Evolutionary conservation across 306 rosid genomes (phyloP), one percentile per base, ranked within the genome.

Genomic region (Quercus aquifolioides): DNA sequence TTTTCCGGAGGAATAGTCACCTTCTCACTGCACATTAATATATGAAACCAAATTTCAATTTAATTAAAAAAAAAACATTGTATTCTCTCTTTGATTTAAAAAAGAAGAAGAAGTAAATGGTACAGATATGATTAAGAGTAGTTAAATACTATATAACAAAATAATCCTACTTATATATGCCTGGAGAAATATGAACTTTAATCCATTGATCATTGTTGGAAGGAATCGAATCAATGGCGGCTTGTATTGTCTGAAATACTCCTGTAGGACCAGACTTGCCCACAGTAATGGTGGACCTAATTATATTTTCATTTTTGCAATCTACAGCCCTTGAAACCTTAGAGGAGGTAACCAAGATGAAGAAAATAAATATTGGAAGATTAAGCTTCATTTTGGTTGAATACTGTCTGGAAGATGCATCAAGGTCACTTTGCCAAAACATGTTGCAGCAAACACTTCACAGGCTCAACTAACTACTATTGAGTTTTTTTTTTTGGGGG

Each of bases 171-270:
- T 0, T 52, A 72, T 85, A 85, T 59, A 23, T 74, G 72, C 78
- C 92, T 2, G 75, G 65, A 31, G 30, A 69, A 9, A 87, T 85
- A 54, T 75, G 78, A 58, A 89, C 17, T 28, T 78, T 77, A n/a
- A 87, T 77, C 89, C 92, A 89, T 49, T 10, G 17, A 5, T 13
- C 14, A 5, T 71, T 86, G 46, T 51, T 25, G 4, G 10, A 3
- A 1, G 74, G 60, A 28, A 89, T 51, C 6, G 84, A 85, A 70
- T 89, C 85, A 72, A 89, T 83, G 49, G 90, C 92, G 26, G 80
- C 81, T 78, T 89, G 90, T 8, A 89, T 23, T 8, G 85, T 76
- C 4, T 2, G 43, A 74, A 89, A 89, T 31, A 35, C 5, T 52
- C 78, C 55, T 5, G 18, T 81, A 5, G 71, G 63, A 11, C 80